Base-by-base conservation (phyloP, 495 filamentous ascomycete genomes). In the Hypoxylon intermedium region DNA sequence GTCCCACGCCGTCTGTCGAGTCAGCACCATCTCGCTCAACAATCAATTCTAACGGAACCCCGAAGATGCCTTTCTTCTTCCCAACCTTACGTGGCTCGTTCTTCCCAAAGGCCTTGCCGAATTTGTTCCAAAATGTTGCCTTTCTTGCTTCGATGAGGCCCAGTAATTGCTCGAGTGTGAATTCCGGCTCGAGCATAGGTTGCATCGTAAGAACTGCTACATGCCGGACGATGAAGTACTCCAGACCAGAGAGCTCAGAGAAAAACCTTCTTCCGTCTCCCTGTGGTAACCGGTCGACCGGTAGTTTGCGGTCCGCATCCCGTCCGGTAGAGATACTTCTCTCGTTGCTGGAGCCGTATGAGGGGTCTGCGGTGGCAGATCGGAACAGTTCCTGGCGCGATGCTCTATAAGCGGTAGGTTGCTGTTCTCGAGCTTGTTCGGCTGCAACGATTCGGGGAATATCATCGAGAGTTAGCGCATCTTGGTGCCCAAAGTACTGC, bases 391-490 rank as follows among this genome's bases (percentile, higher is more conserved):
- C 86, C 42, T 88, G 86, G 28, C 90, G 85, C 57, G 81, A 87
- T 58, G 85, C 89, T 30, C 91, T 92, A 67, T 67, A 65, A 18
- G 62, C 24, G 33, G 90, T 95, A 13, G 92, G 87, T 49, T 92
- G 85, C 70, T 96, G 93, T 69, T 96, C 93, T 69, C 89, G 87
- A 21, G 94, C 93, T 75, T 98, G 94, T 66, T 97, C 91, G 6
- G 93, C 91, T 2, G 94, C 94, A 37, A 97, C 91, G 60, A 99
- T 95, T 58, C 93, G 83, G n/a, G 94, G 93, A 58, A 99, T 97
- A 69, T 99, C 94, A 72, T 98, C 94, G 52, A 99, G 77, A 4
- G 92, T 97, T 28, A 98, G 79, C 11, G 91, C 90, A 77, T 97
- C 92, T 54, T 93, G 89, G 61, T 90, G 84, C n/a, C 90, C 91